These are phyloP conservation scores for Vickermania ingenoplastis DNA, from an alignment of 208 protist species.

Conservation along the genomic window DNA sequence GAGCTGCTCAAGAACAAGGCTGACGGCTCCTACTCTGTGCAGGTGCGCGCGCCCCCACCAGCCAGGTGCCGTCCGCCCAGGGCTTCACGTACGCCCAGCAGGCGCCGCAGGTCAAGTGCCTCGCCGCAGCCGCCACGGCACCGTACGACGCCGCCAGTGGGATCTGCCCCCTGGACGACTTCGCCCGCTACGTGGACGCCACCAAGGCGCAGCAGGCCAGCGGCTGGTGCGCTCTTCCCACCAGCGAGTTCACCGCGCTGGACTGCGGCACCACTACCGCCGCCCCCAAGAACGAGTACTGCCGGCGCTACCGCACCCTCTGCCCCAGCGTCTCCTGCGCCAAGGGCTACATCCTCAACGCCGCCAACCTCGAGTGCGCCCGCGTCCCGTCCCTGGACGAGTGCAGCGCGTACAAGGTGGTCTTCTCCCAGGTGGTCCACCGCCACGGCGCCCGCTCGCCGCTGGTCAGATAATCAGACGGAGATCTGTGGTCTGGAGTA, in stretches of 20 bases:
- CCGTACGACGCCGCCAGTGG: conserved; percentile 26
- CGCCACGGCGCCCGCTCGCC: neutral
- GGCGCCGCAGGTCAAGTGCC: conserved; percentile 26
- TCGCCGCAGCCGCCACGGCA: conserved; percentile 14
- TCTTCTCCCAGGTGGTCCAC: neutral
- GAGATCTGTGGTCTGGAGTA: neutral
- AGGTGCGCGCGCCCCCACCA: conserved; percentile 28
- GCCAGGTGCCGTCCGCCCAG: conserved; percentile 17
- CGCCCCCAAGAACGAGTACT: conserved; percentile 16
- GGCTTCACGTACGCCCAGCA: conserved; percentile 24
- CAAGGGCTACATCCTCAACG: conserved; percentile 13
- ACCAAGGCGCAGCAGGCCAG: conserved; percentile 7
- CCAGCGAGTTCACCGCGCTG: neutral
- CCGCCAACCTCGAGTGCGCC: conserved; percentile 26
- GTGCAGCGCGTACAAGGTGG: neutral
- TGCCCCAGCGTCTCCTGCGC: conserved; percentile 27
- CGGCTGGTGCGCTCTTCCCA: conserved; percentile 12
- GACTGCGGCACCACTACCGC: neutral
- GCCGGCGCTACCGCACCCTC: conserved; percentile 27
- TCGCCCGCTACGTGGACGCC: conserved; percentile 12
- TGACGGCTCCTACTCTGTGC: conserved; percentile 28
- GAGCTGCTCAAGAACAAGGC: conserved; percentile 50
- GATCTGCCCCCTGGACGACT: conserved; percentile 20
- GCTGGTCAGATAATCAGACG: neutral
- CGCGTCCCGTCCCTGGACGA: neutral